Evolutionary conservation across 176 grass and related monocot species (phyloP).

Genomic region (Canna indica): DNA sequence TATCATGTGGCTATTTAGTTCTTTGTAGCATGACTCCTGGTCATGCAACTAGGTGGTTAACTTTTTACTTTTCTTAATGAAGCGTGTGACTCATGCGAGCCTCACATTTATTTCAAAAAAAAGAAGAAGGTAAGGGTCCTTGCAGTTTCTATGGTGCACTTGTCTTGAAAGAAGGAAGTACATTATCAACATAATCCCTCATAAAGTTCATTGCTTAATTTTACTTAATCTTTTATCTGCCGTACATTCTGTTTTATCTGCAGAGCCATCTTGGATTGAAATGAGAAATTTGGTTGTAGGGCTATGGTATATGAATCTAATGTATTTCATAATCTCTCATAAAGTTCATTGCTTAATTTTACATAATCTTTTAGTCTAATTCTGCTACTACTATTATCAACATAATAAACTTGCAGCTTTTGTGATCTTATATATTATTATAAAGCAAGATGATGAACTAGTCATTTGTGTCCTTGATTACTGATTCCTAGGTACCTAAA

Average conservation of each 20-base stretch:
- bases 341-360: neutral
- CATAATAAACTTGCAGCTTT: neutral
- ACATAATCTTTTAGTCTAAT: neutral
- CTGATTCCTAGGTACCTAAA: neutral
- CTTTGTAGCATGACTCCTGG: no score
- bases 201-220: no score
- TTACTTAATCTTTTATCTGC: no score
- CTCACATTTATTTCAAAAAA: no score
- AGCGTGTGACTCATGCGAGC: no score
- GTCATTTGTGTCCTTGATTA: neutral
- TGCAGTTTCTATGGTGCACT: no score
- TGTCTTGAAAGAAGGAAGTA: no score
- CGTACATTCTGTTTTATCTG: constrained; percentile 64
- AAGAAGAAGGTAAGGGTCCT: no score
- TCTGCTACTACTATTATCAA: neutral
- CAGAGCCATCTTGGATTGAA: constrained; percentile 65
- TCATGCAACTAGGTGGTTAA: no score
- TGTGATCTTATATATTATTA: neutral
- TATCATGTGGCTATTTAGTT: no score
- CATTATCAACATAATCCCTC: no score
- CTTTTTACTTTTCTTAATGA: no score
- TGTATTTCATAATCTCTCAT: constrained; percentile 15
- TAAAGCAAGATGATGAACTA: neutral
- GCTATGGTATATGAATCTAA: constrained; percentile 79
- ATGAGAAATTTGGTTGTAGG: constrained; percentile 81